These are phyloP conservation scores for Sordariomycetes sp. DNA, from an alignment of 2,329 filamentous ascomycete genomes.

Conservation along the genomic window DNA sequence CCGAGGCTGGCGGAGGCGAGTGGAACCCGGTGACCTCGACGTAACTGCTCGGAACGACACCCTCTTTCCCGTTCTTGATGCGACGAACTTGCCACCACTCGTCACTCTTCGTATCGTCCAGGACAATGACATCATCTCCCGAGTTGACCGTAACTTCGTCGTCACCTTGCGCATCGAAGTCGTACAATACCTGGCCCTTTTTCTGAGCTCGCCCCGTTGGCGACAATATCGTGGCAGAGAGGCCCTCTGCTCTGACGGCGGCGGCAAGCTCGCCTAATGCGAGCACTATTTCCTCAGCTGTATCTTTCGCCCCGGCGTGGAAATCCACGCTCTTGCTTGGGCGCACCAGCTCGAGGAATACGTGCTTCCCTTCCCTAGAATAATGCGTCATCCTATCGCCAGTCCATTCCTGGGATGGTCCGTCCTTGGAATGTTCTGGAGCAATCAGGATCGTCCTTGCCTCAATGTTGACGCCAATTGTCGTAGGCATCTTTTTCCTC, in stretches of 20 bases:
- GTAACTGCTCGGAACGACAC: slow-evolving; percentile 93
- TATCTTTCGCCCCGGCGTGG: slow-evolving; percentile 94
- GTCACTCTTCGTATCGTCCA: slow-evolving; percentile 85
- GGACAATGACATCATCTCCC: slow-evolving; percentile 79
- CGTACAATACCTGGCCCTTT: slow-evolving; percentile 79
- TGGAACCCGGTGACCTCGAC: slow-evolving; percentile 71
- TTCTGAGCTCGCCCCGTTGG: slow-evolving; percentile 57
- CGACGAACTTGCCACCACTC: slow-evolving; percentile 97
- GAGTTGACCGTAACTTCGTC: slow-evolving; percentile 88
- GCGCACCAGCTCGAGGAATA: slow-evolving; percentile 84
- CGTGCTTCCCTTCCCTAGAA: slow-evolving; percentile 93
- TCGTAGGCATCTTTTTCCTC: slow-evolving; percentile 97
- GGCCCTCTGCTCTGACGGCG: slow-evolving; percentile 65
- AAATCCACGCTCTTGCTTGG: slow-evolving; percentile 95
- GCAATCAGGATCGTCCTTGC: slow-evolving; percentile 85
- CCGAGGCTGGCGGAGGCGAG: slow-evolving; percentile 31
- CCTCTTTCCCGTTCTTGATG: slow-evolving; percentile 84
- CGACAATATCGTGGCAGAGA: slow-evolving; percentile 77
- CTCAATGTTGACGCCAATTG: slow-evolving; percentile 79
- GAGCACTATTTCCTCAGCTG: slow-evolving; percentile 81
- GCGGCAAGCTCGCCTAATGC: slow-evolving; percentile 83
- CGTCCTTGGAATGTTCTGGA: slow-evolving; percentile 71
- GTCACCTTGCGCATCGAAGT: slow-evolving; percentile 92
- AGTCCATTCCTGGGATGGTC: slow-evolving; percentile 81
- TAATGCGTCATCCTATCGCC: slow-evolving; percentile 95